A percentile compares a stretch with the other conserved stretches of the same genome.
Evolutionary conservation across 305 asterid genomes (phyloP).

Genomic region (Solanum hybrid): DNA sequence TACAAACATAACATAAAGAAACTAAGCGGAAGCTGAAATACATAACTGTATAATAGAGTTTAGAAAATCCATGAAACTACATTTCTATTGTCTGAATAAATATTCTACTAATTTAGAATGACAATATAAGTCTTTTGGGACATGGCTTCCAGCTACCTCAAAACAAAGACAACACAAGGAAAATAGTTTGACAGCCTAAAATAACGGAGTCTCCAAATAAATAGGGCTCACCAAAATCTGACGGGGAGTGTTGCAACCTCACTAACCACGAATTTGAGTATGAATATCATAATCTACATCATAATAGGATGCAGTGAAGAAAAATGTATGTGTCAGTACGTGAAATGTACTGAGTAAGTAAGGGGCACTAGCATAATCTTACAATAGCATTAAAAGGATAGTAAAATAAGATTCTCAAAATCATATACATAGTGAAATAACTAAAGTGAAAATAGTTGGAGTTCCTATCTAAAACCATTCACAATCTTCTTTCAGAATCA

Average conservation of each 20-base stretch:
- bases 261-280: not conserved
- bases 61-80: not conserved
- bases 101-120: no score
- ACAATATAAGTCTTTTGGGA: no score
- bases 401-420: no score
- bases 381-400: not conserved
- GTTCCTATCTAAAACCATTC: not conserved
- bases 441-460: not conserved
- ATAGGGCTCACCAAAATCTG: not conserved
- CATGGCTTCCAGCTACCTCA: not conserved
- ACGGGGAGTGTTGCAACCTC: not conserved
- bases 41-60: not conserved
- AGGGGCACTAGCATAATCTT: not conserved
- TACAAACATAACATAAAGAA: not conserved
- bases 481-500: not conserved
- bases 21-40: not conserved
- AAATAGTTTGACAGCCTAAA: no score
- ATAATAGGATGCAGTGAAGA: no score
- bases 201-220: not conserved
- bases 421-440: not conserved
- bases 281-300: not conserved
- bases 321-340: not conserved
- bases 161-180: not conserved
- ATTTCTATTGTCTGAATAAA: no score
- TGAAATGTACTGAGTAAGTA: not conserved